These are phyloP conservation scores for Patellifolia procumbens DNA, from an alignment of 179 eudicot genomes.

Conservation along the genomic window DNA sequence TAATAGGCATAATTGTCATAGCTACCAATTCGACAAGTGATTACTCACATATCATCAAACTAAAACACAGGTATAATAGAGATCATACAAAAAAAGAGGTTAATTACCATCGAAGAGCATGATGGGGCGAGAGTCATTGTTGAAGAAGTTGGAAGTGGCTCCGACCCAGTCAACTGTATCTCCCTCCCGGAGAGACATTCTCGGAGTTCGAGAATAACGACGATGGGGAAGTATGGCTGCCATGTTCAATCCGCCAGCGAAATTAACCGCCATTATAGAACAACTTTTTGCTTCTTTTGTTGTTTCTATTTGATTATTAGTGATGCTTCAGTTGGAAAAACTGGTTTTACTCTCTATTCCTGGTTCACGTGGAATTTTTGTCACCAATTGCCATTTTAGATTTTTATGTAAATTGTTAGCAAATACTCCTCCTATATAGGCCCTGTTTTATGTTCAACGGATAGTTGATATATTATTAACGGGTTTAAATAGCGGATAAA, in stretches of 20 bases:
- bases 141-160: slow-evolving; percentile 67
- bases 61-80: too few relatives aligned
- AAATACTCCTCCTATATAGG: too few relatives aligned
- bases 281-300: neutral
- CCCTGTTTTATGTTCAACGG: too few relatives aligned
- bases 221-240: slow-evolving; percentile 13
- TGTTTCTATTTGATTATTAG: neutral
- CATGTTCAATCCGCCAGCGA: slow-evolving; percentile 15
- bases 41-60: too few relatives aligned
- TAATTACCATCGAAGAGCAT: slow-evolving; percentile 84
- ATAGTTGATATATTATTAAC: too few relatives aligned
- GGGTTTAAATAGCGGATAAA: too few relatives aligned
- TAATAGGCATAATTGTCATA: too few relatives aligned
- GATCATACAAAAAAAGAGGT: neutral
- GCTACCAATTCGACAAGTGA: too few relatives aligned
- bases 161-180: slow-evolving; percentile 46
- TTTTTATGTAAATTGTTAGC: too few relatives aligned
- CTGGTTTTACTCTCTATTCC: neutral
- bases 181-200: slow-evolving; percentile 20
- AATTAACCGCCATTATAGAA: slow-evolving; percentile 14
- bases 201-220: slow-evolving; percentile 16
- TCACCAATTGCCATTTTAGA: too few relatives aligned
- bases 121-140: slow-evolving; percentile 78
- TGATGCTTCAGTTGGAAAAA: neutral
- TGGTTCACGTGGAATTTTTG: slow-evolving; percentile 2